phyloP scores from a whole-genome alignment of 2,329 filamentous ascomycete species.

The Ascochyta pisi region DNA sequence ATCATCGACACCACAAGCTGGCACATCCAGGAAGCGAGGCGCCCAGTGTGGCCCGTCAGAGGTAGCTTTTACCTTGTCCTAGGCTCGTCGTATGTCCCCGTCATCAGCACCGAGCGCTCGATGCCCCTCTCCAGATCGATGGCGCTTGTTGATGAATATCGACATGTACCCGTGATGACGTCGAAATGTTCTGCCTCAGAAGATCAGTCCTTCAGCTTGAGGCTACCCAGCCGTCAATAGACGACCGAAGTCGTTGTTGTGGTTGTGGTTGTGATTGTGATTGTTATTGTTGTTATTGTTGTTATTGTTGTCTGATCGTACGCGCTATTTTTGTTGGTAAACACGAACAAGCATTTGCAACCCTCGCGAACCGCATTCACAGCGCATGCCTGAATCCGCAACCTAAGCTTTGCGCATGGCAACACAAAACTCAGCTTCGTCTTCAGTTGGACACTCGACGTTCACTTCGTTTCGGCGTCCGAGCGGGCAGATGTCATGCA shows the following conservation, averaged over 20 bases:
- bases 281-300: too few relatives aligned
- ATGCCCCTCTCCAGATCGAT: constrained; percentile 7
- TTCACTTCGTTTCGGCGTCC: constrained; percentile 9
- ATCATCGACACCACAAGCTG: constrained; percentile 5
- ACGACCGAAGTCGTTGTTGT: background rate
- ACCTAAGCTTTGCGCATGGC: background rate
- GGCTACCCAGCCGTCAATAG: background rate
- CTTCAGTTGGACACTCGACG: background rate
- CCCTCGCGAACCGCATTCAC: background rate
- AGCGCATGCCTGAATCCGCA: constrained; percentile 1
- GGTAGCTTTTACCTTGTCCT: background rate
- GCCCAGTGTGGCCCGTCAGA: background rate
- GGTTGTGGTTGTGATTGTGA: too few relatives aligned
- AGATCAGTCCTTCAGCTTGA: background rate
- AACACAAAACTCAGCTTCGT: constrained; percentile 4
- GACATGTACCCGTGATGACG: constrained; percentile 1
- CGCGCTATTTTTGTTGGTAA: constrained; percentile 14
- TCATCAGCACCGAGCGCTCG: constrained; percentile 3
- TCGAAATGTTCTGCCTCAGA: background rate
- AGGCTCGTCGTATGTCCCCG: constrained; percentile 1
- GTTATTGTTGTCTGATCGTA: background rate
- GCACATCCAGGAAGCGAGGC: background rate
- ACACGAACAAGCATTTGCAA: constrained; percentile 4
- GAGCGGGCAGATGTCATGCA: constrained; percentile 12
- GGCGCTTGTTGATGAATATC: background rate